phyloP scores from a whole-genome alignment of 2,329 filamentous ascomycete species.

The Stromatinia cepivora region DNA sequence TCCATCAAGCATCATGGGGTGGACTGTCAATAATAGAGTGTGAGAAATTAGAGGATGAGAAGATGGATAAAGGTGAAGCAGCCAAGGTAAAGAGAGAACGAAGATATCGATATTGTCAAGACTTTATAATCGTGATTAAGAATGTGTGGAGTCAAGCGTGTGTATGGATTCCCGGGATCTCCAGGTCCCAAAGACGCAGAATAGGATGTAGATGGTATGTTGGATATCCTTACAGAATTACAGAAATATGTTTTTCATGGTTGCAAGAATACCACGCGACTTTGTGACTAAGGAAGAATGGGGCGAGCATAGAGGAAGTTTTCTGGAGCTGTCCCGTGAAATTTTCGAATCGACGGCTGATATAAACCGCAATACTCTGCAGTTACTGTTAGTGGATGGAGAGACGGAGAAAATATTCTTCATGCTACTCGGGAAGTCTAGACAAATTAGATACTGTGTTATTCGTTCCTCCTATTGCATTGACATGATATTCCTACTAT shows the following conservation, averaged over 20 bases:
- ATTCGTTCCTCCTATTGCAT: background rate
- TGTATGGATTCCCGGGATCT: background rate
- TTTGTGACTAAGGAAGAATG: background rate
- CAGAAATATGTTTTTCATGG: background rate
- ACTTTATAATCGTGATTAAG: background rate
- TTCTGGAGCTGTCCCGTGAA: background rate
- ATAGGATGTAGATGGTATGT: background rate
- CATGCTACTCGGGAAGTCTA: background rate
- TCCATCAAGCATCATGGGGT: background rate
- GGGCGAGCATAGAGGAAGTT: background rate
- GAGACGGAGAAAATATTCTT: background rate
- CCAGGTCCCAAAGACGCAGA: background rate
- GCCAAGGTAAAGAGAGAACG: background rate
- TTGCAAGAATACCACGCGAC: background rate
- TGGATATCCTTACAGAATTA: background rate
- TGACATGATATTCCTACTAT: background rate
- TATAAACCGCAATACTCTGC: background rate
- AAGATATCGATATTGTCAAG: background rate
- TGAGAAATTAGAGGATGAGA: background rate
- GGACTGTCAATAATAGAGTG: background rate
- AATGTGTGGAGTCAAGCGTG: background rate
- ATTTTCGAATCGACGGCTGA: background rate
- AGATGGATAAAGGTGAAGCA: background rate
- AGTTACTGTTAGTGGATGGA: background rate
- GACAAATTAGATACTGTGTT: background rate